phyloP scores from a whole-genome alignment of 768 basidiomycete species.

The Amanita rimosa region DNA sequence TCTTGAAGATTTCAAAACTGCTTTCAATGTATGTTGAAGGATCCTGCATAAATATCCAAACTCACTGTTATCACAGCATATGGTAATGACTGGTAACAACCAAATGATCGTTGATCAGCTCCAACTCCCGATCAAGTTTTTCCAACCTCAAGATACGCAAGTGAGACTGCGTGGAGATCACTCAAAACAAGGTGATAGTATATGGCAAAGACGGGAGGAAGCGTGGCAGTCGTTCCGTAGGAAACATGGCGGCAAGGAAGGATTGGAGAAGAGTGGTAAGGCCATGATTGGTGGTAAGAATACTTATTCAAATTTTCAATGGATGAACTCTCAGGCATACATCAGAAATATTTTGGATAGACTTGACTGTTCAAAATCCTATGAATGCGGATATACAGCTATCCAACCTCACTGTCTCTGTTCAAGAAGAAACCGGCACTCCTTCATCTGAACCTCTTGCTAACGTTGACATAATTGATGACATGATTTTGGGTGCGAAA shows the following conservation, averaged over 20 bases:
- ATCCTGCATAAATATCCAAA: neutral
- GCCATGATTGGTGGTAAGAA: slow-evolving; percentile 52
- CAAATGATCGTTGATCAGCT: slow-evolving; percentile 32
- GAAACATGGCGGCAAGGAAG: slow-evolving; percentile 38
- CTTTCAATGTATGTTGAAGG: slow-evolving; percentile 54
- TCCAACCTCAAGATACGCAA: slow-evolving; percentile 41
- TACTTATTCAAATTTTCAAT: neutral
- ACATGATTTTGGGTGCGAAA: slow-evolving; percentile 48
- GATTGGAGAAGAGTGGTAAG: slow-evolving; percentile 41
- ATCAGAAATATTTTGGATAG: slow-evolving; percentile 70
- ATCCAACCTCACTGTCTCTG: slow-evolving; percentile 44
- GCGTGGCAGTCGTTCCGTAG: slow-evolving; percentile 56
- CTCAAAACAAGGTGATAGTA: slow-evolving; percentile 25
- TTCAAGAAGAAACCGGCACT: slow-evolving; percentile 26
- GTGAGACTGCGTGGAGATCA: slow-evolving; percentile 46
- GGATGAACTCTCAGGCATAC: neutral
- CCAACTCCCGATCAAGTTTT: slow-evolving; percentile 58
- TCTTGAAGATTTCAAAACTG: slow-evolving; percentile 82
- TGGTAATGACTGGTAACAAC: slow-evolving; percentile 45
- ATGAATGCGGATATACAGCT: slow-evolving; percentile 65
- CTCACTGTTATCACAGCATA: slow-evolving; percentile 40
- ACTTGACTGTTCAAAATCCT: slow-evolving; percentile 60
- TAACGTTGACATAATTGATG: slow-evolving; percentile 48
- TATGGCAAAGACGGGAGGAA: slow-evolving; percentile 59
- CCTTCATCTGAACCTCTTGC: slow-evolving; percentile 27